A percentile compares a stretch with the other conserved stretches of the same genome.
Conservation (phyloP, 2,329 filamentous ascomycete species). For the Xylariaceae sp. region DNA sequence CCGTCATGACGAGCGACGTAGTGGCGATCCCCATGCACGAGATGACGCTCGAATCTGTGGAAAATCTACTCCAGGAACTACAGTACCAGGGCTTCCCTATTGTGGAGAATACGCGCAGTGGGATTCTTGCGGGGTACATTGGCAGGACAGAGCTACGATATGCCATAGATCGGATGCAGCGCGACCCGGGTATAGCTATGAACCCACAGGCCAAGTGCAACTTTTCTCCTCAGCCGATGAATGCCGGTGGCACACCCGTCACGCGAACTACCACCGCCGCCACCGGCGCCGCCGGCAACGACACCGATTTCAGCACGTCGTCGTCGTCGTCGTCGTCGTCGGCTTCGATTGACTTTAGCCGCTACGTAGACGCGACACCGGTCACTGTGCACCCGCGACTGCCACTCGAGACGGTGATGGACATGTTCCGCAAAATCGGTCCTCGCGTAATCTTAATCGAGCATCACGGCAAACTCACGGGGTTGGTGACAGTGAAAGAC, state of each 20-base stretch:
- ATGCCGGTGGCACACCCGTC: constrained; percentile 33
- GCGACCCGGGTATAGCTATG: constrained; percentile 54
- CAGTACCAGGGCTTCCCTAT: constrained; percentile 92
- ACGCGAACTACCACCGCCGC: constrained; percentile 47
- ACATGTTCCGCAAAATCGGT: constrained; percentile 96
- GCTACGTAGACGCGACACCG: constrained; percentile 84
- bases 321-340: constrained; percentile 26
- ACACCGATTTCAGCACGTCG: constrained; percentile 49
- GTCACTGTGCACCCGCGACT: constrained; percentile 86
- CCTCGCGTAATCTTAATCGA: constrained; percentile 90
- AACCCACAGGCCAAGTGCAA: constrained; percentile 64
- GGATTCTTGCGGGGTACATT: constrained; percentile 81
- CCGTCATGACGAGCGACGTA: constrained; percentile 77
- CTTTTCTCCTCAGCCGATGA: constrained; percentile 52
- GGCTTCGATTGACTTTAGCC: constrained; percentile 68
- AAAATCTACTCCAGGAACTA: constrained; percentile 68
- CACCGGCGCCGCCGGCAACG: constrained; percentile 35
- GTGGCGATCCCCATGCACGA: constrained; percentile 69
- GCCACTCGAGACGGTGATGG: constrained; percentile 94
- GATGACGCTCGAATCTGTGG: constrained; percentile 68
- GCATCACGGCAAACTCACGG: constrained; percentile 74
- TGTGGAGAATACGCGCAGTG: constrained; percentile 65
- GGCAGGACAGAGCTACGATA: constrained; percentile 88
- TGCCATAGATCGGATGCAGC: constrained; percentile 74
- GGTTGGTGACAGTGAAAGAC: constrained; percentile 92